Conservation (phyloP, 2,329 filamentous ascomycete genomes). For the Fusarium euwallaceae region DNA sequence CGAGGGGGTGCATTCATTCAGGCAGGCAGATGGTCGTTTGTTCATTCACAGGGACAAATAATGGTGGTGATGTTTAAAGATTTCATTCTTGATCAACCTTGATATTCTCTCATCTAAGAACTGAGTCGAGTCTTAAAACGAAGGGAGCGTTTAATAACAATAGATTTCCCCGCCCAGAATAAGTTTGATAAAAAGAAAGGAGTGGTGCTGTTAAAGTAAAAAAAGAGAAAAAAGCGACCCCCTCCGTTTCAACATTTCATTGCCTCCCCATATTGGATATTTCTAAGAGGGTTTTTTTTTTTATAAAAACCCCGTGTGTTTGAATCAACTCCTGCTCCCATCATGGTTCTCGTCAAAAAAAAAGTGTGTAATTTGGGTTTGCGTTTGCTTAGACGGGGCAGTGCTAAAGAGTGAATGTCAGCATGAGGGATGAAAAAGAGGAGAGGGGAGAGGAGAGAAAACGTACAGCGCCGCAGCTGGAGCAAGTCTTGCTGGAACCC, state of each 20-base stretch:
- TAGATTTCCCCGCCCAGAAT: conserved; percentile 9
- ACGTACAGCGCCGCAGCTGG: conserved; percentile 69
- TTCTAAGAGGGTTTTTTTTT: too few species aligned
- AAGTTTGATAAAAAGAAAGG: conserved; percentile 18
- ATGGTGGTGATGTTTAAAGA: not conserved
- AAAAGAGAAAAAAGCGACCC: conserved; percentile 11
- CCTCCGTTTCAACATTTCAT: conserved; percentile 21
- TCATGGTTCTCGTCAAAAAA: conserved; percentile 16
- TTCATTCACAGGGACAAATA: not conserved
- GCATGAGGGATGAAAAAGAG: not conserved
- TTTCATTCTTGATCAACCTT: not conserved
- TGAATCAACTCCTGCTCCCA: conserved; percentile 25
- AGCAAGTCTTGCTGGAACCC: conserved; percentile 65
- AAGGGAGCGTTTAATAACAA: conserved; percentile 19
- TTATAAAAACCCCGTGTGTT: too few species aligned
- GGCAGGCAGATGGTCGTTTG: not conserved
- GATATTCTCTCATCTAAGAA: conserved; percentile 6
- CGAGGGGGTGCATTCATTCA: not conserved
- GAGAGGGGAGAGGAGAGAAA: conserved; percentile 21
- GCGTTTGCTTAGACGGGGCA: conserved; percentile 44
- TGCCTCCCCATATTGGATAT: conserved; percentile 14
- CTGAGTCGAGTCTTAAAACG: conserved; percentile 9
- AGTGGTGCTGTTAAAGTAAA: conserved; percentile 21
- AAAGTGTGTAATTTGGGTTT: not conserved
- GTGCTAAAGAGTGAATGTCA: conserved; percentile 31